Percentiles rank a stretch among this genome's conserved stretches.
phyloP scores from a whole-genome alignment of 2,329 filamentous ascomycete species.

The Mariannaea elegans region DNA sequence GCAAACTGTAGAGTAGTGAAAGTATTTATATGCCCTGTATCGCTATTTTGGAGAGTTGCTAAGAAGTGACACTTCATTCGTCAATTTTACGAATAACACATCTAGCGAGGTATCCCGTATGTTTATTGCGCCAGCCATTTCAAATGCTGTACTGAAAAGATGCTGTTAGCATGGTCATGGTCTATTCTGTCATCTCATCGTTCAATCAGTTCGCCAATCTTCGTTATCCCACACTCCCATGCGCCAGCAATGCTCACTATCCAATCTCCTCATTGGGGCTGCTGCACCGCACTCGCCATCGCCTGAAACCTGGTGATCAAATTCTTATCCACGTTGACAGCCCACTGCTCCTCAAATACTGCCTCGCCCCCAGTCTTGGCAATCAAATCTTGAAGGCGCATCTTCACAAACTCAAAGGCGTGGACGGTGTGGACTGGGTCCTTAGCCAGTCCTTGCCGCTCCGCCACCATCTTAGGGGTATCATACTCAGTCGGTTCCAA shows the following conservation, averaged over 20 bases:
- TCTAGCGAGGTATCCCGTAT: too few species aligned
- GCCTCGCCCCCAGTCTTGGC: slow-evolving; percentile 69
- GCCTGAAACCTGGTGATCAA: slow-evolving; percentile 70
- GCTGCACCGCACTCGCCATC: slow-evolving; percentile 39
- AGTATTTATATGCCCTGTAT: too few species aligned
- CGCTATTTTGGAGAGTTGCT: too few species aligned
- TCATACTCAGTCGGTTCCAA: slow-evolving; percentile 60
- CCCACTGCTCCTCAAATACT: slow-evolving; percentile 73
- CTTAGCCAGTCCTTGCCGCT: slow-evolving; percentile 60
- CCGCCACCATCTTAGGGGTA: slow-evolving; percentile 63
- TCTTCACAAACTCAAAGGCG: slow-evolving; percentile 70
- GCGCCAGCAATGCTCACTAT: not conserved
- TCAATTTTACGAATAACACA: too few species aligned
- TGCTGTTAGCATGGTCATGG: slow-evolving; percentile 6
- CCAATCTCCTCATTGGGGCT: slow-evolving; percentile 10
- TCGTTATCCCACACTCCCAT: not conserved
- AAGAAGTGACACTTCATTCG: too few species aligned
- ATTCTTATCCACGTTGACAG: slow-evolving; percentile 78
- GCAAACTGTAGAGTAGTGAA: slow-evolving; percentile 57
- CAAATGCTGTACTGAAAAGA: not conserved
- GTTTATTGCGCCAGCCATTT: not conserved
- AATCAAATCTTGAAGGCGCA: slow-evolving; percentile 68
- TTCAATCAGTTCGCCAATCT: slow-evolving; percentile 24
- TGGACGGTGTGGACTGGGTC: slow-evolving; percentile 76
- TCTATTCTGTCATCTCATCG: slow-evolving; percentile 31